Percentiles rank a stretch among this genome's conserved stretches.
Evolutionary conservation across 495 filamentous ascomycete species (phyloP).

Genomic region (Chaetomium fimeti): DNA sequence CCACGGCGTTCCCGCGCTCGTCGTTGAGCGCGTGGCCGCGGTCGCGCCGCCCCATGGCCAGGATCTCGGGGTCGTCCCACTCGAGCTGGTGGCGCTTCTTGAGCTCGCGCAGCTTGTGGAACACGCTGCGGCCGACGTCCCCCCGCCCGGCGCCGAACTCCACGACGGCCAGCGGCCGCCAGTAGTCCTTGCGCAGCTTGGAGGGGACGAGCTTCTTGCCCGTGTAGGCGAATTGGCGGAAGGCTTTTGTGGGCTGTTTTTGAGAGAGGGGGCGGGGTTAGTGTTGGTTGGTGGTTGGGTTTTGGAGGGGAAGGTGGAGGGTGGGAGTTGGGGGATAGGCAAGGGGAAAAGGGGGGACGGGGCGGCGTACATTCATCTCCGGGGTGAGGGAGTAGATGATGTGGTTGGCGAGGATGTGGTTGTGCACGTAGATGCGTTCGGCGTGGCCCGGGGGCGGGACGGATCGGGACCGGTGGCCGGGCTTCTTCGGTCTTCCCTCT

Average conservation of each 20-base stretch:
- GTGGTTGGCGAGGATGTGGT: constrained; percentile 75
- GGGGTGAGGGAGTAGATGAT: constrained; percentile 77
- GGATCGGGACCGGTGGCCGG: not conserved
- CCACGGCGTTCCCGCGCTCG: constrained; percentile 83
- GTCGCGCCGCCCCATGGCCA: constrained; percentile 49
- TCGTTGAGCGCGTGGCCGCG: constrained; percentile 69
- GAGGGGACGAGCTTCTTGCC: constrained; percentile 86
- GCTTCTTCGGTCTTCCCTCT: constrained; percentile 16
- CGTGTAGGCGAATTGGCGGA: constrained; percentile 78
- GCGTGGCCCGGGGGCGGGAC: constrained; percentile 50
- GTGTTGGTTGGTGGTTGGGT: not conserved
- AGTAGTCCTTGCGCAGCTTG: constrained; percentile 83
- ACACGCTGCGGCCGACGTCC: constrained; percentile 68
- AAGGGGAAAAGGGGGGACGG: too few relatives aligned
- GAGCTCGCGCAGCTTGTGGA: constrained; percentile 79
- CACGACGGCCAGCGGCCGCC: constrained; percentile 76
- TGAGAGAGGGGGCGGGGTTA: not conserved
- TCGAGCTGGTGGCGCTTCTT: constrained; percentile 63
- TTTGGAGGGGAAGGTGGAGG: not conserved
- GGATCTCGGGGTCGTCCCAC: constrained; percentile 53
- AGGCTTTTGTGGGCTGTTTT: constrained; percentile 59
- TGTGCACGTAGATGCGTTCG: constrained; percentile 76
- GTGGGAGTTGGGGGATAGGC: not conserved
- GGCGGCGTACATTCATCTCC: constrained; percentile 60
- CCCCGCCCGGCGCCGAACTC: constrained; percentile 56